These are phyloP conservation scores for Salix purpurea DNA, from an alignment of 345 rosid species.

Conservation along the genomic window DNA sequence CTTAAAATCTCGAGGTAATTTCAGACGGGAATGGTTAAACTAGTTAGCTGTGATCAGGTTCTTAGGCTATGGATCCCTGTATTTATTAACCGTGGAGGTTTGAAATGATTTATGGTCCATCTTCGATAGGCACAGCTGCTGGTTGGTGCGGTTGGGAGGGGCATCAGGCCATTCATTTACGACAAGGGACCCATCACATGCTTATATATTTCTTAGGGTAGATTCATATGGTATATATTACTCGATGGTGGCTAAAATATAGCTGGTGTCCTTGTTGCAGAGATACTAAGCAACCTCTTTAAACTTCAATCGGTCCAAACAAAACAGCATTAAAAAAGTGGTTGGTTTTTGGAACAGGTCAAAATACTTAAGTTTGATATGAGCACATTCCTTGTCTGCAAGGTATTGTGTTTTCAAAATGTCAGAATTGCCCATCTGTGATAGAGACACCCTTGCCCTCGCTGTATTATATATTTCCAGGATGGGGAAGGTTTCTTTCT, in stretches of 20 bases:
- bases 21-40: not conserved
- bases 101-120: not conserved
- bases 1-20: not conserved
- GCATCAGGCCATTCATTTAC: slow-evolving; percentile 7
- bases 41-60: not conserved
- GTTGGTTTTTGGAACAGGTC: slow-evolving; percentile 46
- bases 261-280: slow-evolving; percentile 49
- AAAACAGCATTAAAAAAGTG: slow-evolving; percentile 22
- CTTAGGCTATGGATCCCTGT: slow-evolving; percentile 8
- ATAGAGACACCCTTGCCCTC: slow-evolving; percentile 6
- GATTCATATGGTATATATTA: slow-evolving; percentile 1
- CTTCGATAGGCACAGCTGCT: slow-evolving; percentile 4
- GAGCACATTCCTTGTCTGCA: slow-evolving; percentile 27
- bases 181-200: slow-evolving; percentile 16
- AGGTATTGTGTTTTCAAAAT: slow-evolving; percentile 20
- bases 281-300: slow-evolving; percentile 50
- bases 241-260: slow-evolving; percentile 12
- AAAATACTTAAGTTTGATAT: slow-evolving; percentile 28
- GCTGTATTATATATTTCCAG: not conserved
- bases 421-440: slow-evolving; percentile 18
- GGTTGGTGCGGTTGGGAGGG: slow-evolving; percentile 18
- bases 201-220: slow-evolving; percentile 12
- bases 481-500: slow-evolving; percentile 1
- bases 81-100: not conserved
- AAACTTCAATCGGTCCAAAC: slow-evolving; percentile 37